Evolutionary conservation across 306 rosid species (phyloP), one percentile per base, ranked within the genome.

Genomic region (Cucumis cinereus): DNA sequence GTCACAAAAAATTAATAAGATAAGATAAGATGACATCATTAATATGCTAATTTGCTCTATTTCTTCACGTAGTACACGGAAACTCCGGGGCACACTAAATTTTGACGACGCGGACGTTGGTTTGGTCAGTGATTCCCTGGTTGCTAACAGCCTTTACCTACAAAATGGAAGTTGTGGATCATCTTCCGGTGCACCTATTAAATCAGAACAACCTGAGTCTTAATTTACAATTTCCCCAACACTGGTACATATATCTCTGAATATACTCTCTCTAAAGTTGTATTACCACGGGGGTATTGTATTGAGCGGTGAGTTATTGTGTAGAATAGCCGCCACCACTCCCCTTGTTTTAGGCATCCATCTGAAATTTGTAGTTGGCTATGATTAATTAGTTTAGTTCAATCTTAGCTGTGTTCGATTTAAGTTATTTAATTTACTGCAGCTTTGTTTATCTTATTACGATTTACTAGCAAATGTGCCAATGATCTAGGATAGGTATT

Each of bases 91-190:
- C 54, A 74, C 85, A 4, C 92, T 95, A 71, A 90, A 92, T 78
- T 95, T 90, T 0, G 99, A 92, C 30, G 96, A 89, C 1, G 87
- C 82, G 0, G 98, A 95, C 73, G 93, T 80, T 14, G 99, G 98
- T 52, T 82, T 95, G 86, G 98, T 95, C 7, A 92, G 97, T 67
- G 99, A 95, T 78, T 88, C 98, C 19, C 84, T 90, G 91, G 99
- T 95, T 76, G 96, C 99, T 71, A 95, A 87, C 84, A 95, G 99
- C 84, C 90, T 95, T 64, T 90, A 86, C 83, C 90, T 88, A 80
- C 97, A 88, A 81, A 95, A 92, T 66, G 96, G 97, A 73, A 90
- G 92, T 58, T 81, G 92, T 40, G 93, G 86, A 49, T 86, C 99
- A 52, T 86, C 97, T 2, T 90, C 98, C 0, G 91, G 93, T 49